A percentile compares a stretch with the other conserved stretches of the same genome.
phyloP scores from a whole-genome alignment of 2,329 filamentous ascomycete genomes.

The Venturia carpophila region DNA sequence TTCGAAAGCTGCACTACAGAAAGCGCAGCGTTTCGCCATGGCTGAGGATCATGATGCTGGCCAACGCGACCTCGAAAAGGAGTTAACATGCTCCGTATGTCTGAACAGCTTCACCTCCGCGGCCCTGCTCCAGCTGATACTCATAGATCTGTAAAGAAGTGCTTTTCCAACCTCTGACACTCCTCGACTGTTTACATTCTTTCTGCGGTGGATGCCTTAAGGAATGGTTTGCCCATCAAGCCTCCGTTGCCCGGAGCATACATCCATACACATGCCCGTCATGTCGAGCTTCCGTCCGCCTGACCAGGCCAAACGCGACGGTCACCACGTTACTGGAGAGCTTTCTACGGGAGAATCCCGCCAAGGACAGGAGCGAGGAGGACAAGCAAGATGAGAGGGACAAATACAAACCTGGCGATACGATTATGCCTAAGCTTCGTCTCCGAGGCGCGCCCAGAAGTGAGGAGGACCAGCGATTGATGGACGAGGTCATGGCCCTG shows the following conservation, averaged over 20 bases:
- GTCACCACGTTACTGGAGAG: slow-evolving; percentile 86
- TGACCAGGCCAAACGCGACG: slow-evolving; percentile 82
- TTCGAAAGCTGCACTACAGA: slow-evolving; percentile 12
- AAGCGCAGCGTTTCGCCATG: slow-evolving; percentile 16
- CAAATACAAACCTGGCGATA: slow-evolving; percentile 74
- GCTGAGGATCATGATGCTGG: slow-evolving; percentile 26
- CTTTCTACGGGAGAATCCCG: slow-evolving; percentile 72
- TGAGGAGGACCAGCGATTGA: slow-evolving; percentile 59
- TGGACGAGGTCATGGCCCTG: slow-evolving; percentile 64
- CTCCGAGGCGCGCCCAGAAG: slow-evolving; percentile 44
- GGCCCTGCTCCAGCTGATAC: slow-evolving; percentile 13
- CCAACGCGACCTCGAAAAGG: slow-evolving; percentile 71
- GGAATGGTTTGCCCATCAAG: slow-evolving; percentile 88
- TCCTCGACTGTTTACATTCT: slow-evolving; percentile 89
- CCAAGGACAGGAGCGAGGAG: slow-evolving; percentile 56
- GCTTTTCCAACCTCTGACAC: slow-evolving; percentile 80
- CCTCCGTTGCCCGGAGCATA: slow-evolving; percentile 46
- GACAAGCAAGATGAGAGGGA: slow-evolving; percentile 70
- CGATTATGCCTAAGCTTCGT: slow-evolving; percentile 59
- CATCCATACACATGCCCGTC: slow-evolving; percentile 79
- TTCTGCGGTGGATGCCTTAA: slow-evolving; percentile 94
- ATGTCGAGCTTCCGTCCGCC: slow-evolving; percentile 79
- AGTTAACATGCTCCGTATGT: slow-evolving; percentile 90
- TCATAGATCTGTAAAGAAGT: slow-evolving; percentile 90
- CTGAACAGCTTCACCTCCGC: slow-evolving; percentile 19